Base-by-base conservation (phyloP, 2,329 filamentous ascomycete genomes). In the Magnaporthiopsis rhizophila region DNA sequence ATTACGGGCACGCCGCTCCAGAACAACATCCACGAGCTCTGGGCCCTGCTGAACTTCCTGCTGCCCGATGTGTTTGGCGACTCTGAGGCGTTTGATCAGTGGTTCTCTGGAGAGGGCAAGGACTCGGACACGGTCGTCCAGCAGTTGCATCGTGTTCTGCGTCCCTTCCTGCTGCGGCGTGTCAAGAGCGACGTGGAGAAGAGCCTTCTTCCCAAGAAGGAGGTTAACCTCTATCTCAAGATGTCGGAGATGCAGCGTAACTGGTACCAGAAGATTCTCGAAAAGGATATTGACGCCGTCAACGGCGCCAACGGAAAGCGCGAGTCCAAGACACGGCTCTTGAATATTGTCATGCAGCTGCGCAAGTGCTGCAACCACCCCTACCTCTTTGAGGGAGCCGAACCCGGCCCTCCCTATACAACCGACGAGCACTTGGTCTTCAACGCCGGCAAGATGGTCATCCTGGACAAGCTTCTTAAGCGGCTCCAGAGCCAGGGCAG, bases 211-310 rank as follows among this genome's bases (percentile, higher is more conserved):
- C 95, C 95, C 2, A 99, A 99, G 82, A 97, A 98, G 76, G 95
- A 99, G 75, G 81, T 98, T 72, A 99, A 99, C 69, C 78, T 99
- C 34, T 99, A 98, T 73, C 89, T 99, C 69, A 95, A 94, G 69
- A 97, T 99, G 94, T 93, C 95, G 0, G 93, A 97, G 65, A 99
- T 99, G 95, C 95, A 99, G 75, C 86, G 97, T 69, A 96, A 95
- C 74, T 99, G 95, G 94, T 99, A 99, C 74, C 90, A 97, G 76
- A 98, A 97, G 80, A 99, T 99, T 70, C 81, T 99, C 3, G 95
- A 99, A 73, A 99, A 98, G 78, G 95, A 99, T 72, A 99, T 99
- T 67, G 95, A 99, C 75, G 95, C 95, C 18, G 94, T 99, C 71
- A 99, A 99, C 70, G 95, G 95, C 66, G 95, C 94, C 36, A 92